Evolutionary conservation across 208 protist genomes (phyloP).

Genomic region (Leishmania amazonensis): DNA sequence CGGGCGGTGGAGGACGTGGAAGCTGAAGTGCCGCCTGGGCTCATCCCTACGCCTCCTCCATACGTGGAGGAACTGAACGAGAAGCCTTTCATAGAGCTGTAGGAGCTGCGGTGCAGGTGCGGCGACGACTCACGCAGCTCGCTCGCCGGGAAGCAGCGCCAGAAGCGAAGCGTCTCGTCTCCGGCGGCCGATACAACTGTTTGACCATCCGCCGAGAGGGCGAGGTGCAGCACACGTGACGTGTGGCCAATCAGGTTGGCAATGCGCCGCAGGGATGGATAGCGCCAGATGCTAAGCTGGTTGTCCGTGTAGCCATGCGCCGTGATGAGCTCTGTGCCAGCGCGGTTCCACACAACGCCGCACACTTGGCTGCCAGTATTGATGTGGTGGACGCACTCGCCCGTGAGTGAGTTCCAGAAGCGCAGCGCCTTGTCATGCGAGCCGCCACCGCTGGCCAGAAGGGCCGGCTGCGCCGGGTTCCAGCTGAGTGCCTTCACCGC

Average conservation of each 20-base stretch:
- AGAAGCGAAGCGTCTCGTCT: constrained; percentile 98
- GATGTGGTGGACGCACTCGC: constrained; percentile 92
- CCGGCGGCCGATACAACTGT: constrained; percentile 97
- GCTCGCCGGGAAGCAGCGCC: constrained; percentile 79
- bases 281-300: constrained; percentile 99
- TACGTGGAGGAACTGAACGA: constrained; percentile 9
- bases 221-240: constrained; percentile 97
- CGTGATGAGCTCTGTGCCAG: constrained; percentile 97
- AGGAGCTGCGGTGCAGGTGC: constrained; percentile 22
- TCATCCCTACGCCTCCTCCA: not conserved
- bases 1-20: not conserved
- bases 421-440: constrained; percentile 97
- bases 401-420: constrained; percentile 98
- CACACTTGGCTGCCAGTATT: constrained; percentile 98
- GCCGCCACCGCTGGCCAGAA: constrained; percentile 98
- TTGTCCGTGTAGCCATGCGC: constrained; percentile 99
- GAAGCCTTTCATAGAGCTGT: constrained; percentile 15
- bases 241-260: constrained; percentile 98
- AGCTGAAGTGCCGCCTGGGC: constrained; percentile 10
- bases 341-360: constrained; percentile 95
- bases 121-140: constrained; percentile 23
- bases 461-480: constrained; percentile 95
- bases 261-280: constrained; percentile 97
- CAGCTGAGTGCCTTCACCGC: constrained; percentile 99
- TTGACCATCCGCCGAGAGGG: constrained; percentile 96